Percentiles rank a stretch among this genome's conserved stretches.
Conservation (phyloP, 257 asterid genomes). For the Henckelia pumila region DNA sequence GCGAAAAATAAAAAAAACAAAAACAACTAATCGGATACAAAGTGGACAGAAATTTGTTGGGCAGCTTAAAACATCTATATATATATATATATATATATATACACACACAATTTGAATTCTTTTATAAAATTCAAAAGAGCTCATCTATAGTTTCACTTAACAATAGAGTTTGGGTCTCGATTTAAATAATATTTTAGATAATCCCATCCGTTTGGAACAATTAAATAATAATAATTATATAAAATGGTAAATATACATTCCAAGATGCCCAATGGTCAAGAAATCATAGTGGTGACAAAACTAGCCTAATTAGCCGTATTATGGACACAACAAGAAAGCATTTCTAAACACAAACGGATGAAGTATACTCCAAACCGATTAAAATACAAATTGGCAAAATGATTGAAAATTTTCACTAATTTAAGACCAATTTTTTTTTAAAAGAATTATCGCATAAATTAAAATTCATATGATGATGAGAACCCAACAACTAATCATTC, state of each 20-base stretch:
- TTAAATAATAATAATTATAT: background rate
- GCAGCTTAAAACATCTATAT: too few relatives aligned
- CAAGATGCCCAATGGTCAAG: background rate
- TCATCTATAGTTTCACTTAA: too few relatives aligned
- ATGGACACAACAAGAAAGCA: background rate
- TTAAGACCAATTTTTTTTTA: too few relatives aligned
- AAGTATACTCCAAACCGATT: slow-evolving; percentile 34
- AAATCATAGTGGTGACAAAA: background rate
- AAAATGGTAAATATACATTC: background rate
- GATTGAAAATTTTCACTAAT: background rate
- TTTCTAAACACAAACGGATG: background rate
- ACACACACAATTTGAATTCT: too few relatives aligned
- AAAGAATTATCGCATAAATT: background rate
- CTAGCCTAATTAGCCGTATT: background rate
- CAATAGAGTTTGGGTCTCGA: background rate
- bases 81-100: too few relatives aligned
- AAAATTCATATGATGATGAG: background rate
- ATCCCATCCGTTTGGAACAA: background rate
- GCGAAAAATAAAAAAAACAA: too few relatives aligned
- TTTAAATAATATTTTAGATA: background rate
- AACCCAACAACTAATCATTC: background rate
- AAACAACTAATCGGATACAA: too few relatives aligned
- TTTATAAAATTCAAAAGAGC: too few relatives aligned
- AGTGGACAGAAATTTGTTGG: too few relatives aligned
- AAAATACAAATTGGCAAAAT: background rate